Base-by-base conservation (phyloP, 495 filamentous ascomycete genomes). In the Xanthoparmelia taractica region DNA sequence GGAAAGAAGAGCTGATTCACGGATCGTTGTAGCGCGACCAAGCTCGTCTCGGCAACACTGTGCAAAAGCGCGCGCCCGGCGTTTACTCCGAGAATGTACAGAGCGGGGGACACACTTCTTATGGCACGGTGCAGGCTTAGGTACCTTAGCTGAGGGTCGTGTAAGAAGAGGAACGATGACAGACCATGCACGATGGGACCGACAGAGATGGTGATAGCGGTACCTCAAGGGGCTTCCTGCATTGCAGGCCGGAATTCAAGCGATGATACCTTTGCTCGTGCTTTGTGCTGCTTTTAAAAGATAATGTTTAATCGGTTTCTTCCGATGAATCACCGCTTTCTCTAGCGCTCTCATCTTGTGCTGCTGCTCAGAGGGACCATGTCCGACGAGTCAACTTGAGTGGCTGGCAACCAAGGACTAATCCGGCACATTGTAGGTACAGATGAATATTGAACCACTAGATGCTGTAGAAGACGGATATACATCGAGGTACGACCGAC, bases 31-130 rank as follows among this genome's bases (percentile, higher is more conserved):
- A 52, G 48, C 40, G 40, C 4, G 47, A 60, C 48, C 23, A 56
- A 25, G 78, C 83, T 45, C 77, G 78, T 29, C 71, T 76, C 18
- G 87, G 88, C 15, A 69, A 76, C 4, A 69, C 78, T 43, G 70
- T 73, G 4, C 70, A 72, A 43, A 63, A 69, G 8, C 76, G 78
- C 13, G 90, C 89, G 0, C 85, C 89, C 0, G 86, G 87, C 20
- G 84, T 97, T 8, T 97, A 88, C 71, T 92, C 87, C 56, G 82
- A 90, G n/a, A 80, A 82, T 36, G 81, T 96, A 15, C 88, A 96
- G 70, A 82, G 71, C 1, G 88, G 89, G 29, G 89, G 90, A 0
- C 74, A 66, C 25, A 79, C 57, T 40, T 61, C 27, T 18, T 69
- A 60, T 66, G 72, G 55, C 73, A 74, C 56, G 83, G 67, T 67